Conservation (phyloP, 352 stramenopile species). For the Globisporangium orthogonon region DNA sequence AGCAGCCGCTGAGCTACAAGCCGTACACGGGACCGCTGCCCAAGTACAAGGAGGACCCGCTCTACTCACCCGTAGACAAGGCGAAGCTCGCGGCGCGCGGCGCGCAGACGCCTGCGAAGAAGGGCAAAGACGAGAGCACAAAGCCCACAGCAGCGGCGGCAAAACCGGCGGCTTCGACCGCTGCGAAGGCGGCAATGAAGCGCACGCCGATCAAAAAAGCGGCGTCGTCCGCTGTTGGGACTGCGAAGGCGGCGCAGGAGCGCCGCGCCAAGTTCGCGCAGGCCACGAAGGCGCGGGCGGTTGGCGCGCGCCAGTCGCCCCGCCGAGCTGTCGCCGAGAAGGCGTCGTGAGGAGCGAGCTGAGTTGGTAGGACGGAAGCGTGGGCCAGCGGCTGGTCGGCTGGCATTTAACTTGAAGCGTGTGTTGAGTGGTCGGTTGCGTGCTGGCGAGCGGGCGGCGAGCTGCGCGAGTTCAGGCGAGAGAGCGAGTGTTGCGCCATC, state of each 20-base stretch:
- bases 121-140: constrained; percentile 12
- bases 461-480: too few relatives aligned
- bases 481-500: too few relatives aligned
- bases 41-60: constrained; percentile 46
- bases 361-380: neutral
- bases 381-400: too few relatives aligned
- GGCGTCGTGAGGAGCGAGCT: neutral
- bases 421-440: neutral
- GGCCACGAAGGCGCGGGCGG: constrained; percentile 26
- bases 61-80: constrained; percentile 36
- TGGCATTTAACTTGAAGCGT: neutral
- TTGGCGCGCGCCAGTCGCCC: constrained; percentile 8
- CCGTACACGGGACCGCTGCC: constrained; percentile 65
- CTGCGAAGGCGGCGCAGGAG: constrained; percentile 19
- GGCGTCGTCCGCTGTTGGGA: constrained; percentile 3
- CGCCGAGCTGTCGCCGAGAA: neutral
- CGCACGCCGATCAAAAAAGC: constrained; percentile 22
- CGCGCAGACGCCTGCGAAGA: constrained; percentile 15
- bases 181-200: constrained; percentile 6
- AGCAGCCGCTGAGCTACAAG: constrained; percentile 30
- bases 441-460: too few relatives aligned
- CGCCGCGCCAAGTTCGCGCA: constrained; percentile 31
- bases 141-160: constrained; percentile 10
- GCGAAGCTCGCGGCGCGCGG: constrained; percentile 10
- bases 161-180: too few relatives aligned